A percentile compares a stretch with the other conserved stretches of the same genome.
These are phyloP conservation scores for Salix caprea DNA, from an alignment of 345 rosid species.

Conservation along the genomic window DNA sequence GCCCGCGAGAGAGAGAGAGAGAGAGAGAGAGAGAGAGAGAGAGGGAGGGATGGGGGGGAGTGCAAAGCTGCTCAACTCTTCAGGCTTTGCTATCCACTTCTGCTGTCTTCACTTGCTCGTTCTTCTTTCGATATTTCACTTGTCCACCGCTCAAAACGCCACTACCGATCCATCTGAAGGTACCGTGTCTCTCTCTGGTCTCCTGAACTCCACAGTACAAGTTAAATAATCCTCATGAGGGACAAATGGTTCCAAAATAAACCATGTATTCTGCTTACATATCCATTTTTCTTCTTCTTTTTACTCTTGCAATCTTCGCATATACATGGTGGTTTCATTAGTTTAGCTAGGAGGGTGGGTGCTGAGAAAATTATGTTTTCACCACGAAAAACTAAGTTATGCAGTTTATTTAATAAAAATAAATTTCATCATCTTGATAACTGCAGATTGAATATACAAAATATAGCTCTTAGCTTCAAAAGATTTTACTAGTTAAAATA, in stretches of 20 bases:
- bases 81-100: neutral
- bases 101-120: neutral
- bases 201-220: no score
- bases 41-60: neutral
- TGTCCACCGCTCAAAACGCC: conserved; percentile 15
- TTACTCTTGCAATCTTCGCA: neutral
- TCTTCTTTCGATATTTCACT: neutral
- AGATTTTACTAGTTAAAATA: neutral
- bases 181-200: neutral
- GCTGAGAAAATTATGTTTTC: no score
- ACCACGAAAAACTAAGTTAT: no score
- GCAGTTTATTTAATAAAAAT: no score
- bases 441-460: neutral
- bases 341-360: neutral
- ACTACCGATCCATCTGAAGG: conserved; percentile 26
- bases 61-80: neutral
- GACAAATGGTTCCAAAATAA: neutral
- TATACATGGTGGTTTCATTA: neutral
- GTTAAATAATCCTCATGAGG: neutral
- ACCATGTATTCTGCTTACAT: neutral
- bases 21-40: no score
- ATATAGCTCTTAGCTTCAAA: no score
- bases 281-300: neutral
- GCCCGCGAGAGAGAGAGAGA: neutral
- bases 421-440: no score